Conservation (phyloP, 2,329 filamentous ascomycete genomes). For the Aspergillus brunneoviolaceus region DNA sequence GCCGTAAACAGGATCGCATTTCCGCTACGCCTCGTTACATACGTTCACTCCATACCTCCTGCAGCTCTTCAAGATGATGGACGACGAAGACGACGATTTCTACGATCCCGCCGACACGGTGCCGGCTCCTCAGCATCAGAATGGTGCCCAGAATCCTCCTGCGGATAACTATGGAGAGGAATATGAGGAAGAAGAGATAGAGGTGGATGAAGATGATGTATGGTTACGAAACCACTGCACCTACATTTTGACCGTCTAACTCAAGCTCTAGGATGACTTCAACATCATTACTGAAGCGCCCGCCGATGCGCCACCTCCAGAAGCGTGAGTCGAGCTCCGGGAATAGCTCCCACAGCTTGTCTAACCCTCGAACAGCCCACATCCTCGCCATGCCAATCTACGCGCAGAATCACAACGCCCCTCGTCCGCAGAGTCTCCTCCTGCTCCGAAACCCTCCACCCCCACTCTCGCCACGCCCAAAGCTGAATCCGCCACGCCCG, state of each 20-base stretch:
- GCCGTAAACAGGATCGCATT: constrained; percentile 19
- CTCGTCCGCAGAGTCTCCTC: constrained; percentile 33
- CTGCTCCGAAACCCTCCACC: constrained; percentile 36
- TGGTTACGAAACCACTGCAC: not conserved
- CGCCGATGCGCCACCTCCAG: constrained; percentile 40
- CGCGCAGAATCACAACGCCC: constrained; percentile 37
- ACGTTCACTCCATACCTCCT: constrained; percentile 5
- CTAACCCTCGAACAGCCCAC: constrained; percentile 34
- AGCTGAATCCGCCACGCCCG: constrained; percentile 33
- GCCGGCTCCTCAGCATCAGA: constrained; percentile 30
- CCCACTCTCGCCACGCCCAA: constrained; percentile 30
- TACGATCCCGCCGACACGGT: constrained; percentile 44
- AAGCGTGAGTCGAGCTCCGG: constrained; percentile 32
- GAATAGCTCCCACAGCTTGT: constrained; percentile 1
- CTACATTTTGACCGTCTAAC: not conserved
- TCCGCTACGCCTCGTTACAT: constrained; percentile 6
- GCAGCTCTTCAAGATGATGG: constrained; percentile 31
- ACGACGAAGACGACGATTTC: constrained; percentile 50
- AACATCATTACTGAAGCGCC: constrained; percentile 52
- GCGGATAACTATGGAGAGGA: constrained; percentile 34
- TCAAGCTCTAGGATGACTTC: constrained; percentile 44
- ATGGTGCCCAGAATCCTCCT: constrained; percentile 28
- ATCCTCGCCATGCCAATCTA: constrained; percentile 39
- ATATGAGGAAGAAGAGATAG: constrained; percentile 47
- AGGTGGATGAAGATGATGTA: constrained; percentile 41